Evolutionary conservation across 352 stramenopile genomes (phyloP).

Genomic region (Globisporangium splendens): DNA sequence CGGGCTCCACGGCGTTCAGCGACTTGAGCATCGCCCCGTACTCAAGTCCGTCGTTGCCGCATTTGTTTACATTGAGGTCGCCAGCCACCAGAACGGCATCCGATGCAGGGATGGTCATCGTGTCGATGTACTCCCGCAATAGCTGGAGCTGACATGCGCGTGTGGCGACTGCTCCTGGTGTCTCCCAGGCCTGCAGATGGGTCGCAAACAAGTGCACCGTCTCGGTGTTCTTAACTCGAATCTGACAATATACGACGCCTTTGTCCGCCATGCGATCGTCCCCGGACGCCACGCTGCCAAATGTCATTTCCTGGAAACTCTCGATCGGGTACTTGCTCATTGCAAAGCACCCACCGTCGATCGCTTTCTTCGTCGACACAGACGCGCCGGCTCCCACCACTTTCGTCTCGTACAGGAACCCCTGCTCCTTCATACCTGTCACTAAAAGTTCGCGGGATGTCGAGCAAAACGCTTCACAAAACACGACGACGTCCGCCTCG

Average conservation of each 20-base stretch:
- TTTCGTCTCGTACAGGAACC: slow-evolving; percentile 70
- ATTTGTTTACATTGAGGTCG: slow-evolving; percentile 65
- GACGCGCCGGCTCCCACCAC: slow-evolving; percentile 43
- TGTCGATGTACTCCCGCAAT: slow-evolving; percentile 48
- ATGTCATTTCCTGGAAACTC: slow-evolving; percentile 55
- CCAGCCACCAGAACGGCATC: slow-evolving; percentile 55
- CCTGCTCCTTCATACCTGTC: slow-evolving; percentile 58
- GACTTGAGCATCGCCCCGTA: slow-evolving; percentile 49
- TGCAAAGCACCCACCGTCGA: slow-evolving; percentile 60
- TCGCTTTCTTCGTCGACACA: slow-evolving; percentile 52
- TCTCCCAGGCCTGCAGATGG: slow-evolving; percentile 70
- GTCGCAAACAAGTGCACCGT: slow-evolving; percentile 59
- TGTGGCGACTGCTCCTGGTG: slow-evolving; percentile 29
- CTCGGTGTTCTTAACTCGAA: slow-evolving; percentile 26
- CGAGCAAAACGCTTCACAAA: slow-evolving; percentile 65
- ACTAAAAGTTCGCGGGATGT: slow-evolving; percentile 41
- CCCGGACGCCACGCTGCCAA: slow-evolving; percentile 42
- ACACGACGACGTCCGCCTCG: slow-evolving; percentile 60
- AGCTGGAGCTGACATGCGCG: slow-evolving; percentile 39
- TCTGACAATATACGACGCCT: slow-evolving; percentile 58
- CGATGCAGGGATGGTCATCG: slow-evolving; percentile 32
- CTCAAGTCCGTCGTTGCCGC: slow-evolving; percentile 17
- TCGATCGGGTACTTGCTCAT: slow-evolving; percentile 66
- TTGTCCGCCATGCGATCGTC: slow-evolving; percentile 71
- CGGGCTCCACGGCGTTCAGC: slow-evolving; percentile 32